Conservation (phyloP, 352 stramenopile species). For the Albugo laibachii region DNA sequence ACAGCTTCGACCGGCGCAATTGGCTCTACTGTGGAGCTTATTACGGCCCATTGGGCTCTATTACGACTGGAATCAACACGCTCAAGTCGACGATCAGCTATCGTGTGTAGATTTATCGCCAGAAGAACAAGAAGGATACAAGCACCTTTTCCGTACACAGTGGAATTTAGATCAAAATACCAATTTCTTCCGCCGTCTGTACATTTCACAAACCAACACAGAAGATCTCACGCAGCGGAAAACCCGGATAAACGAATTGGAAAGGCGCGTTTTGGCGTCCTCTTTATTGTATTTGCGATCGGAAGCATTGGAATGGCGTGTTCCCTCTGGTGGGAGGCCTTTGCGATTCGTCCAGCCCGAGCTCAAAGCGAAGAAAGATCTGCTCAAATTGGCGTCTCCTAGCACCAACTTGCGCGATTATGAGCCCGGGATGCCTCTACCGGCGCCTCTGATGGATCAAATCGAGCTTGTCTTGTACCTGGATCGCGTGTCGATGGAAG, state of each 20-base stretch:
- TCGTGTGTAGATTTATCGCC: constrained; percentile 29
- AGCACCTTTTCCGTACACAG: constrained; percentile 28
- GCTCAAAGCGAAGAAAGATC: constrained; percentile 20
- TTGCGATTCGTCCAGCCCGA: constrained; percentile 24
- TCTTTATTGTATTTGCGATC: constrained; percentile 40
- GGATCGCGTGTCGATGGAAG: constrained; percentile 18
- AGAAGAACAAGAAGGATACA: constrained; percentile 30
- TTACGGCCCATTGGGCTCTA: constrained; percentile 35
- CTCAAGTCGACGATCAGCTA: constrained; percentile 33
- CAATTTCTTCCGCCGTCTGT: constrained; percentile 16
- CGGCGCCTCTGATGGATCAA: constrained; percentile 27
- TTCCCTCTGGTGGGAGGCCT: constrained; percentile 31
- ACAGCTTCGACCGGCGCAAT: constrained; percentile 43
- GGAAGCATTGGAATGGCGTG: constrained; percentile 30
- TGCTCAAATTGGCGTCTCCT: constrained; percentile 29
- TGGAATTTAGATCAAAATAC: constrained; percentile 33
- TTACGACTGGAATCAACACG: constrained; percentile 45
- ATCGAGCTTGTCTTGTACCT: constrained; percentile 40
- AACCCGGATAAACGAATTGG: constrained; percentile 23
- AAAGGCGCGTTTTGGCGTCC: constrained; percentile 31
- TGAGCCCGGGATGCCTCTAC: constrained; percentile 18
- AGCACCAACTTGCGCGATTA: constrained; percentile 42
- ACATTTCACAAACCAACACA: constrained; percentile 21
- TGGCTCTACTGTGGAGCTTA: constrained; percentile 31
- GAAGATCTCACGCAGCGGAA: constrained; percentile 18